These are phyloP conservation scores for Tricholoma sp. DNA, from an alignment of 768 basidiomycete genomes.

Conservation along the genomic window DNA sequence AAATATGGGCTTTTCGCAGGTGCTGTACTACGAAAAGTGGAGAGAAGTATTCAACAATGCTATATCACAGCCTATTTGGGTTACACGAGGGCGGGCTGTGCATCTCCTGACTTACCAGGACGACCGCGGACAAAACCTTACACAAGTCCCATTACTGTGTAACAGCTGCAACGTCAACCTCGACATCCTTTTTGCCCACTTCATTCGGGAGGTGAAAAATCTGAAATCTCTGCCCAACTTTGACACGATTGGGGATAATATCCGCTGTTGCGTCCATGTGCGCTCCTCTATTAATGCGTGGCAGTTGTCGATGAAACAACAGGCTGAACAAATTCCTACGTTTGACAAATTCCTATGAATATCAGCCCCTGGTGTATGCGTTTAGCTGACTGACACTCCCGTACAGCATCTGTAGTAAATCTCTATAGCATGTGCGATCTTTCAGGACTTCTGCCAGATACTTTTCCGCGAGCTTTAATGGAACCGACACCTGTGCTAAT, in stretches of 20 bases:
- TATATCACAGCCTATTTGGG: neutral
- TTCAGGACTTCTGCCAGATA: too few relatives aligned
- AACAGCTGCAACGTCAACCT: neutral
- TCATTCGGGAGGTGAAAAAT: neutral
- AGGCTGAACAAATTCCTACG: neutral
- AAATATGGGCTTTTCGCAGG: neutral
- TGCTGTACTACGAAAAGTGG: neutral
- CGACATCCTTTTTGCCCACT: neutral
- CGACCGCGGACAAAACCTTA: neutral
- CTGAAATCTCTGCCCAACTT: neutral
- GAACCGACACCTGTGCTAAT: too few relatives aligned
- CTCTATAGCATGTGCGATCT: too few relatives aligned
- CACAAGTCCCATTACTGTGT: neutral
- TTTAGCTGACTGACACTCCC: too few relatives aligned
- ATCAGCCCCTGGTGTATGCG: too few relatives aligned
- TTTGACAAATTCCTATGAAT: neutral
- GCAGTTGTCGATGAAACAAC: neutral
- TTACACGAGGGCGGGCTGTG: neutral
- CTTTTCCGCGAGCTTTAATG: too few relatives aligned
- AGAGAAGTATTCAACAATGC: neutral
- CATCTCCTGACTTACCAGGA: neutral
- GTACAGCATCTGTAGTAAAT: too few relatives aligned
- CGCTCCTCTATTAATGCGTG: neutral
- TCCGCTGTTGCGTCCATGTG: neutral
- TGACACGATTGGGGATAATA: neutral